Evolutionary conservation across 257 asterid genomes (phyloP).

Genomic region (Ligustrum vulgare): DNA sequence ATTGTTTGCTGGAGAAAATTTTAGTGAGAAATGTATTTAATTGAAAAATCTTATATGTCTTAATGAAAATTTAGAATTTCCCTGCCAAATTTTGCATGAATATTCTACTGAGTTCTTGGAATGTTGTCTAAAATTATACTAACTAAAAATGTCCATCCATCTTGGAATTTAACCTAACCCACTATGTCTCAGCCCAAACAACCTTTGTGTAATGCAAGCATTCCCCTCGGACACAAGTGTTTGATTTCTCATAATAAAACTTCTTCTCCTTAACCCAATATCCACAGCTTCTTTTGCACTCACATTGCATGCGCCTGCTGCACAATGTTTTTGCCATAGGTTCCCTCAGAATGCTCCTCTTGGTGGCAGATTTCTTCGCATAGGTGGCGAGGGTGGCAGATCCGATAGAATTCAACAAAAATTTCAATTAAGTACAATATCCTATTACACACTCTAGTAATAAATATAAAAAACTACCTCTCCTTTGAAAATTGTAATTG

Average conservation of each 20-base stretch:
- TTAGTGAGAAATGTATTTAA: no score
- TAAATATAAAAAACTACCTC: no score
- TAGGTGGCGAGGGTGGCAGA: conserved; percentile 20
- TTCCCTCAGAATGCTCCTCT: conserved; percentile 36
- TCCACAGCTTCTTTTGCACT: conserved; percentile 37
- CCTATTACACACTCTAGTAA: no score
- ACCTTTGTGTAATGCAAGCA: conserved; percentile 59
- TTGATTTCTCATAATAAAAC: conserved; percentile 18
- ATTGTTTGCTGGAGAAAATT: no score
- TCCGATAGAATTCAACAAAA: no score
- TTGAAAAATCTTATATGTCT: no score
- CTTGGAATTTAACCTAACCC: conserved; percentile 43
- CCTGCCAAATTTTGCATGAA: no score
- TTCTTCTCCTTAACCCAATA: conserved; percentile 45
- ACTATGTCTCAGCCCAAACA: conserved; percentile 41
- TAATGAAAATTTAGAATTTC: no score
- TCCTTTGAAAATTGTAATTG: no score
- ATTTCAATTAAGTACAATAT: no score
- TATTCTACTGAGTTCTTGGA: no score
- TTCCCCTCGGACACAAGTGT: conserved; percentile 27
- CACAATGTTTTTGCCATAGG: conserved; percentile 60
- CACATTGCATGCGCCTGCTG: conserved; percentile 34
- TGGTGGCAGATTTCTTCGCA: conserved; percentile 38
- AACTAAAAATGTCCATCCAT: conserved; percentile 20
- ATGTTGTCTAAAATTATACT: no score